phyloP scores from a whole-genome alignment of 176 grass and related monocot genomes.

The Bonia amplexicaulis region DNA sequence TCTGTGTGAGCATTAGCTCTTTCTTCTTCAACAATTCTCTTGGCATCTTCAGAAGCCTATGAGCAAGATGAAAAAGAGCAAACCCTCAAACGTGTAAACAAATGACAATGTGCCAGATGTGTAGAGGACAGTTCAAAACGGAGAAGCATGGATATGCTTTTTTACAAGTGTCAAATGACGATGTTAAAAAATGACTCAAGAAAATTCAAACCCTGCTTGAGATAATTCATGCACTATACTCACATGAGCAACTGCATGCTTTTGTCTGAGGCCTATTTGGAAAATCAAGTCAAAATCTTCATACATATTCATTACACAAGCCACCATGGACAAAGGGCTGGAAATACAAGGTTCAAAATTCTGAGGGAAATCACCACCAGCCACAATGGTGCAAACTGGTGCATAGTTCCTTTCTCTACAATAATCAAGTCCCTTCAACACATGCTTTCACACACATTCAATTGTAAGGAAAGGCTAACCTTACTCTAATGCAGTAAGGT shows the following conservation, averaged over 20 bases:
- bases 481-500: neutral
- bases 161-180: neutral
- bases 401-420: neutral
- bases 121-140: neutral
- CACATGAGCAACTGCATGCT: neutral
- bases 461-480: neutral
- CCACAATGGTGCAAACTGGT: neutral
- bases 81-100: constrained; percentile 4
- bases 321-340: neutral
- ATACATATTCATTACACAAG: neutral
- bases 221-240: neutral
- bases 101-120: neutral
- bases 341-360: neutral
- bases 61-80: constrained; percentile 14
- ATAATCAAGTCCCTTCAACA: neutral
- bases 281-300: constrained; percentile 18
- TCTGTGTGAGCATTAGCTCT: constrained; percentile 63
- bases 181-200: neutral
- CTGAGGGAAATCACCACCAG: neutral
- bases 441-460: neutral
- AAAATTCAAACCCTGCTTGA: neutral
- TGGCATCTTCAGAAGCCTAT: constrained; percentile 92
- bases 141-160: neutral
- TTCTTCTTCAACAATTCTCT: constrained; percentile 89
- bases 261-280: neutral